Evolutionary conservation across 2,329 filamentous ascomycete species (phyloP), one percentile per base, ranked within the genome.

Genomic region (Ophiostoma sp.): DNA sequence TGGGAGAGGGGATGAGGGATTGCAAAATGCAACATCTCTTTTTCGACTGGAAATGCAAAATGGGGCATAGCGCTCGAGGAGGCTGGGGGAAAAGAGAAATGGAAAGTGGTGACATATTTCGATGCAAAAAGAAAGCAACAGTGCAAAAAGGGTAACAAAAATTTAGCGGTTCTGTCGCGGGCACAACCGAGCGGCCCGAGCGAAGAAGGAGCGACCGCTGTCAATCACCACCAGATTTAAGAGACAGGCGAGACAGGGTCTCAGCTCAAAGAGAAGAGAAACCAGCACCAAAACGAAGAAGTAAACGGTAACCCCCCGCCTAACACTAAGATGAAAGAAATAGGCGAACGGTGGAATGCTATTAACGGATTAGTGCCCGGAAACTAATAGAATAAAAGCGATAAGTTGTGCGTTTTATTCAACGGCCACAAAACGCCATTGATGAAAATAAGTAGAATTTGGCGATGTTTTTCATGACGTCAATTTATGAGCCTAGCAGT

Each of bases 161-260:
- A 12, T 52, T 69, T 69, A 70, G 50, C 48, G 68, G 68, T 70
- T 70, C 28, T 69, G 17, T 22, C 9, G 42, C 68, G 68, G 68
- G 68, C 68, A 31, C 48, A 39, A 33, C 68, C 68, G 68, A 70
- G 68, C 68, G 68, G 68, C 48, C 68, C 68, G 68, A 28, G 31
- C 50, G 11, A 25, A 22, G 68, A 57, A 70, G 50, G 50, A 59
- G 33, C 50, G 68, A 25, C 50, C 45, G 17, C 39, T 31, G 19
- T 28, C 31, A 61, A 45, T 45, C 61, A 66, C 9, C 22, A 45
- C 17, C 36, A 66, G 36, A 19, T 25, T 5, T 5, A 25, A 48
- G 15, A 17, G 15, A 48, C 15, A 48, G 15, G 42, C 42, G 36
- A 66, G 39, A 45, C 61, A 28, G 36, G 36, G 61, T 66, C 36